Evolutionary conservation across 768 basidiomycete genomes (phyloP), one percentile per base, ranked within the genome.

Genomic region (Dioszegia hungarica): DNA sequence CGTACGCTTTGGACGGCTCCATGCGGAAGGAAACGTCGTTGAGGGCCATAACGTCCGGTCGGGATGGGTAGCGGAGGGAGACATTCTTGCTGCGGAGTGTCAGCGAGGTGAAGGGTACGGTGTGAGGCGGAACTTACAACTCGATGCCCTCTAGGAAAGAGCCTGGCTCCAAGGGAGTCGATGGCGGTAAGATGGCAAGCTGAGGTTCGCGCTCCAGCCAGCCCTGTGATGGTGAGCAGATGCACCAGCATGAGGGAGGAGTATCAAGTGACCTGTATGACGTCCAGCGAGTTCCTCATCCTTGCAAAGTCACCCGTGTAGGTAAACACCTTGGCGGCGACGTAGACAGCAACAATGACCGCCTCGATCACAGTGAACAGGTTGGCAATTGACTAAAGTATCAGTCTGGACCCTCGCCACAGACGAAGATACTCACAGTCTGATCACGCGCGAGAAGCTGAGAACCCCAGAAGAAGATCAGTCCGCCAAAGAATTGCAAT

Each of bases 21-120:
- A 76, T 70, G 2, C 50, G 58, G 1, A 74, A 51, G 36, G 51
- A 62, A 17, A 76, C 49, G n/a, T 54, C 55, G 15, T 62, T 40
- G 1, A 76, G 50, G 2, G 71, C 62, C 10, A 60, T 64, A 17
- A 64, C 48, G 31, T 66, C 58, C 0, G 66, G 66, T 51, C 70
- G 66, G n/a, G 56, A 49, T 0, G 73, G 68, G 49, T 75, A 75
- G 11, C 64, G 70, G 34, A 75, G 63, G 43, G 62, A 54, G 37
- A 72, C 64, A 24, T 61, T 37, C 25, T 56, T 24, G 33, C 64
- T 63, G 38, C 17, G 11, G 6, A 19, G 20, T 14, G 50, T 53
- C 20, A 62, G 45, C 36, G 27, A 15, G 20, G 10, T 29, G 19
- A 5, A 3, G 9, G 8, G 20, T 29, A 43, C 24, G 5, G 52